Evolutionary conservation across 257 asterid species (phyloP).

Genomic region (Capsicum pubescens): DNA sequence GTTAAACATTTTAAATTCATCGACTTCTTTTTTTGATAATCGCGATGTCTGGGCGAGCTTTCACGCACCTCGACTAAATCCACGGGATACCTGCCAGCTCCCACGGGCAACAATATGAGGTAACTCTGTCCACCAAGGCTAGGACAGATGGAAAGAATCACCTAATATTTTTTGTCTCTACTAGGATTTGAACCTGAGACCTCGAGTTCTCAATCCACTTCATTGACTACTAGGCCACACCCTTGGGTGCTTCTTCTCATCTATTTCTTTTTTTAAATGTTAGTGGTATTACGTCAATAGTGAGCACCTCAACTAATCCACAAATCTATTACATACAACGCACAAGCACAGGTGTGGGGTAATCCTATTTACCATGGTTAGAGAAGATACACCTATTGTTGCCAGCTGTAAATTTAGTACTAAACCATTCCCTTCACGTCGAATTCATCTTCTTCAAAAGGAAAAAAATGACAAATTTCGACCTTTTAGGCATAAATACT

Average conservation of each 20-base stretch:
- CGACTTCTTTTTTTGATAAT: not conserved
- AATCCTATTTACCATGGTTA: not conserved
- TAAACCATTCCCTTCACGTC: not conserved
- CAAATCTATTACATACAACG: not conserved
- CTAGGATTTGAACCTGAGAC: no score
- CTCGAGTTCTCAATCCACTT: no score
- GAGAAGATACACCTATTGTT: not conserved
- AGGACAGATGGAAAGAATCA: no score
- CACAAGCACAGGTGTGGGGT: not conserved
- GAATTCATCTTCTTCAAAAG: not conserved
- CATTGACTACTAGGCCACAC: no score
- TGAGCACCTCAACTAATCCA: not conserved
- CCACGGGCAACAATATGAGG: no score
- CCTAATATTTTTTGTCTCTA: no score
- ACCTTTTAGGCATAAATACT: not conserved
- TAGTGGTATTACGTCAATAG: not conserved
- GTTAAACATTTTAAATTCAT: not conserved
- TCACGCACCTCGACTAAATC: no score
- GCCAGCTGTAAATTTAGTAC: not conserved
- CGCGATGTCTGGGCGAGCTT: no score
- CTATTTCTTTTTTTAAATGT: not conserved
- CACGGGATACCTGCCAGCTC: no score
- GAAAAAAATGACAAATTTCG: not conserved
- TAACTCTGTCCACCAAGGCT: no score
- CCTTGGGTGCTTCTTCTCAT: no score